Conservation (phyloP, 148 eudicot species). For the Rhododendron griersonianum region DNA sequence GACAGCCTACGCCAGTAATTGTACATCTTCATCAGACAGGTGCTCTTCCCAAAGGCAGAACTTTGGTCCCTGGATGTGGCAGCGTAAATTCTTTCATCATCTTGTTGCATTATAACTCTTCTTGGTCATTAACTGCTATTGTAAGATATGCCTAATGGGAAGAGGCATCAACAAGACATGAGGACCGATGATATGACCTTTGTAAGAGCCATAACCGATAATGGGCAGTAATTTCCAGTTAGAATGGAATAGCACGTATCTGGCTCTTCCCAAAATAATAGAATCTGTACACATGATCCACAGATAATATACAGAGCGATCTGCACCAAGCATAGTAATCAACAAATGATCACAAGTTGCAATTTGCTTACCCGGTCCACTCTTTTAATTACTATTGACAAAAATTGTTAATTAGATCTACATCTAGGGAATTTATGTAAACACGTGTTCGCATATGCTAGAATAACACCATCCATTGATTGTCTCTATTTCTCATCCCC, state of each 20-base stretch:
- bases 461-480: not conserved
- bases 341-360: not conserved
- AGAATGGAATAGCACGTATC: not conserved
- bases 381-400: not conserved
- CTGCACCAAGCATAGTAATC: not conserved
- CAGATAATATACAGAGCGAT: not conserved
- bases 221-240: not conserved
- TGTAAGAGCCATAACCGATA: not conserved
- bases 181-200: not conserved
- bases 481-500: not conserved
- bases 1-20: slow-evolving; percentile 69
- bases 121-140: not conserved
- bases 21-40: slow-evolving; percentile 50
- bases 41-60: slow-evolving; percentile 72
- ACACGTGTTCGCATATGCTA: not conserved
- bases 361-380: not conserved
- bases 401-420: not conserved
- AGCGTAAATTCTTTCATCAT: slow-evolving; percentile 36
- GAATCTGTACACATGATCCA: not conserved
- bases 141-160: not conserved
- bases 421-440: not conserved
- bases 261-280: not conserved
- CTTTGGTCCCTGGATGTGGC: slow-evolving; percentile 86
- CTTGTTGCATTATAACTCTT: not conserved
- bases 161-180: not conserved